phyloP scores from a whole-genome alignment of 1,284 basidiomycete genomes.

The Irpex lacteus region DNA sequence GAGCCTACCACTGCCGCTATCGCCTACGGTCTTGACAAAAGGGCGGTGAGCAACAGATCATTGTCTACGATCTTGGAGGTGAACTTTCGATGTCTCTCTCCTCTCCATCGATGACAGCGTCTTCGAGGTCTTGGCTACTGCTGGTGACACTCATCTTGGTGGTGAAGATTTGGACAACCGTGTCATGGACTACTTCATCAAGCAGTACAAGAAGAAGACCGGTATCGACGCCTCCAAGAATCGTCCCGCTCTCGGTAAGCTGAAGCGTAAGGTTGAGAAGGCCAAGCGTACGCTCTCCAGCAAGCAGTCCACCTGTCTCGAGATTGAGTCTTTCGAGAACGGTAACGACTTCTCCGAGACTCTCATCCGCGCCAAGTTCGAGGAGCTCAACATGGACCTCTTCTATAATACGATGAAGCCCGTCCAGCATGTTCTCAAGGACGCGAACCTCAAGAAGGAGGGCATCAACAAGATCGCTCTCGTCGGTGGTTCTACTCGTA shows the following conservation, averaged over 20 bases:
- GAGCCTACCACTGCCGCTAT: constrained; percentile 98
- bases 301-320: constrained; percentile 69
- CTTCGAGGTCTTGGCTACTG: constrained; percentile 96
- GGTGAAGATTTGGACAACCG: constrained; percentile 99
- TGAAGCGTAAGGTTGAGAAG: constrained; percentile 76
- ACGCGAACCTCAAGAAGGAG: constrained; percentile 96
- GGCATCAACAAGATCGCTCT: constrained; percentile 86
- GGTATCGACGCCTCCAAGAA: constrained; percentile 86
- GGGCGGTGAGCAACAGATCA: constrained; percentile 86
- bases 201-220: constrained; percentile 95
- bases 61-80: constrained; percentile 91
- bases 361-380: constrained; percentile 96
- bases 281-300: constrained; percentile 92
- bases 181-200: constrained; percentile 89
- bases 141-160: constrained; percentile 98
- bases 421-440: constrained; percentile 98
- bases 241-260: constrained; percentile 60
- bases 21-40: constrained; percentile 98
- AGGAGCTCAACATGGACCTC: constrained; percentile 97
- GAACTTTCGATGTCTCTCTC: constrained; percentile 90
- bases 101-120: constrained; percentile 97
- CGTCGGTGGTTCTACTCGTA: constrained; percentile 97
- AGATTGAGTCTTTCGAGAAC: constrained; percentile 85
- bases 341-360: constrained; percentile 95
- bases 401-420: constrained; percentile 99